Evolutionary conservation across 2,329 filamentous ascomycete genomes (phyloP).

Genomic region (Talaromyces amestolkiae): DNA sequence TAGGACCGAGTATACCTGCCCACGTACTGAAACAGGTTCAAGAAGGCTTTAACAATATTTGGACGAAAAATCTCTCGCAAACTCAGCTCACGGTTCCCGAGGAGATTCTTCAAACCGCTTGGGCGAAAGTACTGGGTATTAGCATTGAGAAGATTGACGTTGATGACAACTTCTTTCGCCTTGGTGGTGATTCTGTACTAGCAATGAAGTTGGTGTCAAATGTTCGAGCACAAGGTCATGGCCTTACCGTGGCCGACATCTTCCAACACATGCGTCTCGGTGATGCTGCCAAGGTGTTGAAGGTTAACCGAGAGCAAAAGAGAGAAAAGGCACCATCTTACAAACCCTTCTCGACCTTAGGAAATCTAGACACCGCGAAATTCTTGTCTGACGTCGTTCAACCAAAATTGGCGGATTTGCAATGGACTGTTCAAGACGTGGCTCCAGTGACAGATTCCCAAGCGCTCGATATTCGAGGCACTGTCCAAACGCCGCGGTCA

Average conservation of each 20-base stretch:
- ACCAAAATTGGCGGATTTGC: slow-evolving; percentile 48
- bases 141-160: slow-evolving; percentile 47
- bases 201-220: slow-evolving; percentile 57
- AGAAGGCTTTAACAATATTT: slow-evolving; percentile 5
- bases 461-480: slow-evolving; percentile 58
- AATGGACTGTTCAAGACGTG: slow-evolving; percentile 55
- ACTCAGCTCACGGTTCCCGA: slow-evolving; percentile 24
- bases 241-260: slow-evolving; percentile 50
- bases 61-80: background rate
- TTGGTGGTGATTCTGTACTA: slow-evolving; percentile 60
- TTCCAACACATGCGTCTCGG: slow-evolving; percentile 47
- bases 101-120: slow-evolving; percentile 27
- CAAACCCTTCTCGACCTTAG: slow-evolving; percentile 8
- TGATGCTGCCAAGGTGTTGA: slow-evolving; percentile 54
- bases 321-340: slow-evolving; percentile 21
- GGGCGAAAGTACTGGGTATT: slow-evolving; percentile 18
- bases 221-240: slow-evolving; percentile 43
- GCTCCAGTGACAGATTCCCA: slow-evolving; percentile 59
- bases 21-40: slow-evolving; percentile 6
- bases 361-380: background rate
- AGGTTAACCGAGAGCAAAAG: slow-evolving; percentile 35
- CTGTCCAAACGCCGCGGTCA: slow-evolving; percentile 57
- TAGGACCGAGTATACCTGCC: background rate
- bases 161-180: slow-evolving; percentile 60
- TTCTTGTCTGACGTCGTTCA: slow-evolving; percentile 49